A percentile compares a stretch with the other conserved stretches of the same genome.
Evolutionary conservation across 768 basidiomycete genomes (phyloP).

Genomic region (Sarcodon aspratus): DNA sequence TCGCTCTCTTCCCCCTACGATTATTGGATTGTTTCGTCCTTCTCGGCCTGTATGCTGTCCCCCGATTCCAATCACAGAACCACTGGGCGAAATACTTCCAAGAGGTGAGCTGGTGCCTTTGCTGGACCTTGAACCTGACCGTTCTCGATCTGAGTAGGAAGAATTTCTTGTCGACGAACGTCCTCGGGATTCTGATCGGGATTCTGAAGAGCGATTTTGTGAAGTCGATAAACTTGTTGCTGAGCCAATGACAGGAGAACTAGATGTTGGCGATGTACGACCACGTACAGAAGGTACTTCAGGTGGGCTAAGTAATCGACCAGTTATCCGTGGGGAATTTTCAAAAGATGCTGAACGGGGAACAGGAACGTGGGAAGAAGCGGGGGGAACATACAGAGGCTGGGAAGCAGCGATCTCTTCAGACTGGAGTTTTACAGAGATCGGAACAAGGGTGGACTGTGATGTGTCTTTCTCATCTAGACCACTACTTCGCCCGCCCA

Average conservation of each 20-base stretch:
- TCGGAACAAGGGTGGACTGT: constrained; percentile 1
- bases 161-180: constrained; percentile 43
- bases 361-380: constrained; percentile 12
- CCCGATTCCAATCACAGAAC: constrained; percentile 13
- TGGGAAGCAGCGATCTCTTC: not conserved
- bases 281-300: constrained; percentile 4
- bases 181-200: constrained; percentile 28
- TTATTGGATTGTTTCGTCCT: not conserved
- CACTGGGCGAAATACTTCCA: constrained; percentile 23
- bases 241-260: constrained; percentile 10
- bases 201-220: constrained; percentile 17
- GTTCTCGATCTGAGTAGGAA: constrained; percentile 41
- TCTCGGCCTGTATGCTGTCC: not conserved
- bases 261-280: constrained; percentile 3
- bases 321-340: no score
- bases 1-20: constrained; percentile 13
- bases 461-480: constrained; percentile 3
- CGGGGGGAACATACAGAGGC: constrained; percentile 2
- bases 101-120: constrained; percentile 20
- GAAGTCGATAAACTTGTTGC: constrained; percentile 16
- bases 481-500: constrained; percentile 12
- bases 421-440: not conserved
- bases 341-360: constrained; percentile 2
- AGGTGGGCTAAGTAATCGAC: no score
- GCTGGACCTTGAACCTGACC: constrained; percentile 26